A percentile compares a stretch with the other conserved stretches of the same genome.
Evolutionary conservation across 1,284 basidiomycete species (phyloP).

Genomic region (Naganishia albida): DNA sequence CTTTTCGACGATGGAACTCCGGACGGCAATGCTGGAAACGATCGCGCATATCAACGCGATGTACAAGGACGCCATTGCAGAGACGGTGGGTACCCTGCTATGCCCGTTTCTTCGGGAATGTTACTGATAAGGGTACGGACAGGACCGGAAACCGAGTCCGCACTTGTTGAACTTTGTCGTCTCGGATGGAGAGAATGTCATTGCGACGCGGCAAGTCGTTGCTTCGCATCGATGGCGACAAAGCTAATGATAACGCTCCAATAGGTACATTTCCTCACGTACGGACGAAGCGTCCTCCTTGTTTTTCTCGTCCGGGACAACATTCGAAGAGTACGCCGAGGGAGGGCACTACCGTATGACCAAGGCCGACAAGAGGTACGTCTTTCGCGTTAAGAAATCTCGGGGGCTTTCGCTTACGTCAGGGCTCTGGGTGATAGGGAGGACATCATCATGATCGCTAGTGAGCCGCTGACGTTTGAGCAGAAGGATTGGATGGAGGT

Average conservation of each 20-base stretch:
- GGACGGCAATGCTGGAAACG: conserved; percentile 82
- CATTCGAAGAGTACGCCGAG: conserved; percentile 83
- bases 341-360: conserved; percentile 92
- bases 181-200: conserved; percentile 87
- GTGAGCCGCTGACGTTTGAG: conserved; percentile 91
- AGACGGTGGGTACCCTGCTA: conserved; percentile 59
- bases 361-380: conserved; percentile 92
- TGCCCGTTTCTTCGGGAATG: neutral
- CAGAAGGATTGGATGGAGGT: conserved; percentile 75
- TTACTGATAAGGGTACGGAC: neutral
- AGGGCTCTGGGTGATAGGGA: conserved; percentile 35
- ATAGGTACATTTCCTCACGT: conserved; percentile 78
- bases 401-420: neutral
- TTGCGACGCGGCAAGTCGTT: conserved; percentile 69
- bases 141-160: conserved; percentile 59
- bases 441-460: conserved; percentile 87
- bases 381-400: conserved; percentile 35
- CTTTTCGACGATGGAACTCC: conserved; percentile 51
- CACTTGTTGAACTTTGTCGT: conserved; percentile 95
- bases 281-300: conserved; percentile 90
- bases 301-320: conserved; percentile 93
- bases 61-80: conserved; percentile 71
- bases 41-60: conserved; percentile 75
- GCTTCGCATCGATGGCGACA: neutral
- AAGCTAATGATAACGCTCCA: neutral